Evolutionary conservation across 192 early-diverging fungal genomes (phyloP).

Genomic region (Coemansia sp.): DNA sequence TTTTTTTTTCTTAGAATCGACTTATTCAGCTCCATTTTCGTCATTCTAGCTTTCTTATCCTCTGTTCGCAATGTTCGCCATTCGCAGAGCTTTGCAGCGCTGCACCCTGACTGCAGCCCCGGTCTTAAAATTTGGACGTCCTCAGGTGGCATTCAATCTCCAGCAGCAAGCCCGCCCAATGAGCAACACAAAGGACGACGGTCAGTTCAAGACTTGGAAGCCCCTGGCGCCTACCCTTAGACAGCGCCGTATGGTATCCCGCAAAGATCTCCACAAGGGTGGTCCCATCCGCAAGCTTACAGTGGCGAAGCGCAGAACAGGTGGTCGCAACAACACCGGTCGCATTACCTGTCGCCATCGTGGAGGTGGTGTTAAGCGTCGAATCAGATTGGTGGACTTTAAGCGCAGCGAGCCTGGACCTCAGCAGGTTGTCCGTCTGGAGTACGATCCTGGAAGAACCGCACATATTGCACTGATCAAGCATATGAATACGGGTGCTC

Average conservation of each 20-base stretch:
- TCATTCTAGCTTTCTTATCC: not conserved
- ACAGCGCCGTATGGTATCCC: slow-evolving; percentile 78
- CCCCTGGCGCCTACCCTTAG: slow-evolving; percentile 81
- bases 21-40: too few relatives aligned
- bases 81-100: slow-evolving; percentile 19
- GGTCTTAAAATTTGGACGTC: not conserved
- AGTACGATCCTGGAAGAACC: slow-evolving; percentile 91
- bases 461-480: slow-evolving; percentile 84
- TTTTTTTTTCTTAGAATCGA: not conserved
- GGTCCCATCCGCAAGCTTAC: slow-evolving; percentile 76
- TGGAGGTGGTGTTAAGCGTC: slow-evolving; percentile 89
- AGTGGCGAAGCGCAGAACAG: slow-evolving; percentile 74
- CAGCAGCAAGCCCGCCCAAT: slow-evolving; percentile 21
- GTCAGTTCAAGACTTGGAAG: slow-evolving; percentile 92
- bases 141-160: not conserved
- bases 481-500: slow-evolving; percentile 69
- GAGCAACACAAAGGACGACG: slow-evolving; percentile 50
- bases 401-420: slow-evolving; percentile 67
- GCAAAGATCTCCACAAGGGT: slow-evolving; percentile 87
- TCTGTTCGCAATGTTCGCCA: slow-evolving; percentile 9
- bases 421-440: slow-evolving; percentile 83
- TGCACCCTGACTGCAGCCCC: slow-evolving; percentile 1
- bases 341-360: slow-evolving; percentile 88
- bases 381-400: slow-evolving; percentile 87
- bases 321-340: slow-evolving; percentile 88